Conservation (phyloP, 2,329 filamentous ascomycete genomes). For the Cordyceps javanica region DNA sequence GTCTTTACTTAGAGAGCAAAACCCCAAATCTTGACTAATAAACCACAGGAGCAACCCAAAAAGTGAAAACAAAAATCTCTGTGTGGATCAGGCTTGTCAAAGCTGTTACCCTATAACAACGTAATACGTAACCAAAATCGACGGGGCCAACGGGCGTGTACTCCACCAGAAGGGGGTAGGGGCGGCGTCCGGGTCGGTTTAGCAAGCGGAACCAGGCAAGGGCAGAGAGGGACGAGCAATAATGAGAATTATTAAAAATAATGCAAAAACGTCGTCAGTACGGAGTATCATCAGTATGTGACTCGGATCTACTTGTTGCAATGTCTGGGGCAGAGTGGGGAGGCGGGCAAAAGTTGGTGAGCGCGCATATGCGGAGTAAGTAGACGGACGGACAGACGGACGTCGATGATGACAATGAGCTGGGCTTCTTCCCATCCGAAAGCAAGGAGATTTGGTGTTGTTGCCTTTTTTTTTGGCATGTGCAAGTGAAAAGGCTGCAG, state of each 20-base stretch:
- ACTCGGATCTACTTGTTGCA: too few species aligned
- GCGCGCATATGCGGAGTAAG: too few species aligned
- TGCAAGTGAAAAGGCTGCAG: neutral
- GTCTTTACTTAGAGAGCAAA: neutral
- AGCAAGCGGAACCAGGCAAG: neutral
- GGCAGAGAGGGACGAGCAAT: too few species aligned
- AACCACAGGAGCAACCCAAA: neutral
- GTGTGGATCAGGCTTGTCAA: conserved; percentile 6
- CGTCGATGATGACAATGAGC: neutral
- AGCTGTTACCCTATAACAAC: conserved; percentile 25
- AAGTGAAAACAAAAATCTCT: neutral
- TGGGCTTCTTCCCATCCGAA: too few species aligned
- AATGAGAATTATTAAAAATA: too few species aligned
- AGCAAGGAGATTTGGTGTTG: neutral
- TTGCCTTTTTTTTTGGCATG: neutral
- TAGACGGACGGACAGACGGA: neutral
- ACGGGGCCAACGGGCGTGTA: conserved; percentile 6
- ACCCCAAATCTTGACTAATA: neutral
- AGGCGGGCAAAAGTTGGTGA: too few species aligned
- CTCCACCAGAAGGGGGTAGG: too few species aligned
- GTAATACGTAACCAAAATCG: conserved; percentile 19
- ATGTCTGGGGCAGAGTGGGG: neutral
- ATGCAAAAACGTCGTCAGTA: too few species aligned
- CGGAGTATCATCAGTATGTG: too few species aligned
- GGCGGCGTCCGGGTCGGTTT: conserved; percentile 3